Evolutionary conservation across 2,329 filamentous ascomycete genomes (phyloP).

Genomic region (Curvularia lunata): DNA sequence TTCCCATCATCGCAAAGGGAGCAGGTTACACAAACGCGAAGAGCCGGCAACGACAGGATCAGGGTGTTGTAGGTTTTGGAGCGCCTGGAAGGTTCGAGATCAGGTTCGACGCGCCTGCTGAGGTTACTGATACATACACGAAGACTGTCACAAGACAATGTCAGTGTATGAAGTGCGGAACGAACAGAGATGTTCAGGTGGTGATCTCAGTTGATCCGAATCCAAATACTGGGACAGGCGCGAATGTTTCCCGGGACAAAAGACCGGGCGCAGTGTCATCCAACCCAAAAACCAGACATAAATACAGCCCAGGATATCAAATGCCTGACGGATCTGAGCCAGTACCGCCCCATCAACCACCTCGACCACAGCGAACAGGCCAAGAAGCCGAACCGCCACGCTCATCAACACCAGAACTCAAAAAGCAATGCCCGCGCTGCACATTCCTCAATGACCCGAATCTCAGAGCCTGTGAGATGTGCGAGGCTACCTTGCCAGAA

Average conservation of each 20-base stretch:
- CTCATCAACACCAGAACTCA: constrained; percentile 35
- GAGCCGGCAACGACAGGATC: constrained; percentile 24
- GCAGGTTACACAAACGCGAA: constrained; percentile 39
- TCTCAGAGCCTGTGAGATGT: constrained; percentile 44
- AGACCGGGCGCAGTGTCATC: constrained; percentile 24
- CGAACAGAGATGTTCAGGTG: constrained; percentile 44
- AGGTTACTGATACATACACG: constrained; percentile 40
- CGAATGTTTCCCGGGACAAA: constrained; percentile 10
- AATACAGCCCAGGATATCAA: constrained; percentile 37
- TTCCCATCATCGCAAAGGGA: constrained; percentile 43
- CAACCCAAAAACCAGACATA: constrained; percentile 28
- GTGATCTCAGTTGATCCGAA: constrained; percentile 44
- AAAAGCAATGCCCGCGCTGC: constrained; percentile 45
- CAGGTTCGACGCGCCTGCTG: constrained; percentile 41
- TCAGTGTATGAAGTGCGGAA: constrained; percentile 47
- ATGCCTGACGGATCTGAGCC: constrained; percentile 30
- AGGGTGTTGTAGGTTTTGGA: constrained; percentile 29
- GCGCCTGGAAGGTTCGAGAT: constrained; percentile 43
- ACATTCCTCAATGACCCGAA: constrained; percentile 46
- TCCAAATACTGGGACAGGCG: constrained; percentile 22
- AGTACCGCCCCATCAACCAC: constrained; percentile 25
- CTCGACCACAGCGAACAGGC: constrained; percentile 21
- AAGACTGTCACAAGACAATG: constrained; percentile 42
- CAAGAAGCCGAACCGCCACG: constrained; percentile 15
- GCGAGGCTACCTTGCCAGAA: constrained; percentile 37